Conservation (phyloP, 2,329 filamentous ascomycete species). For the Juglanconis juglandina region DNA sequence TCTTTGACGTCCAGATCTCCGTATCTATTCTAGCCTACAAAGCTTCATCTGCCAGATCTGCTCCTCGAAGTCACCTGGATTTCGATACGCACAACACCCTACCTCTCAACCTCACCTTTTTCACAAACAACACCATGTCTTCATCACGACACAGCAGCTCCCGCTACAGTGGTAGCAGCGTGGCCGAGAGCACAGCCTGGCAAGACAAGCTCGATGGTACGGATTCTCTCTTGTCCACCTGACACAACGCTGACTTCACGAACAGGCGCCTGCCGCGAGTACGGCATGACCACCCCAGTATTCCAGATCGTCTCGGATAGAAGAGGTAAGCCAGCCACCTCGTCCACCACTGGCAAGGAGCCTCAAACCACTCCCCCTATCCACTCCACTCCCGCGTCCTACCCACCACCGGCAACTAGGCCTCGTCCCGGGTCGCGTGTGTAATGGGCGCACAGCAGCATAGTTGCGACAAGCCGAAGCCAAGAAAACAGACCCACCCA, state of each 20-base stretch:
- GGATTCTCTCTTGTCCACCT: not conserved
- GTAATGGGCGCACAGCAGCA: not conserved
- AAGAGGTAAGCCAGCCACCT: conserved; percentile 26
- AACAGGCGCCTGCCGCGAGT: conserved; percentile 30
- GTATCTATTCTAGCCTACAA: not conserved
- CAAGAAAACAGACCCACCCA: not conserved
- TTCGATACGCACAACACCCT: not conserved
- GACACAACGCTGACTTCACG: not conserved
- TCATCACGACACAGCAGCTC: conserved; percentile 17
- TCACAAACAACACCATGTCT: conserved; percentile 12
- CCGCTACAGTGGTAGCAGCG: conserved; percentile 19
- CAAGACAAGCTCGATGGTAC: conserved; percentile 31
- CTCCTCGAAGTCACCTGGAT: not conserved
- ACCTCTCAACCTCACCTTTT: not conserved
- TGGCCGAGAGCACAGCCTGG: conserved; percentile 25
- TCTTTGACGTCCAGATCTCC: not conserved
- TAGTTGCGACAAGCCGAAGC: not conserved
- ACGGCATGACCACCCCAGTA: conserved; percentile 26
- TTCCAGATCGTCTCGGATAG: conserved; percentile 33
- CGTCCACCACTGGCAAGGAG: not conserved
- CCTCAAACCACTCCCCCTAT: not conserved
- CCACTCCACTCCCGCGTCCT: conserved; percentile 23
- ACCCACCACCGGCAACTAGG: not conserved
- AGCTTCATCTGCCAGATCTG: not conserved
- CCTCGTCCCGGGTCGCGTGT: not conserved